Evolutionary conservation across 176 grass and related monocot species (phyloP), one percentile per base, ranked within the genome.

Genomic region (Lolium perenne): DNA sequence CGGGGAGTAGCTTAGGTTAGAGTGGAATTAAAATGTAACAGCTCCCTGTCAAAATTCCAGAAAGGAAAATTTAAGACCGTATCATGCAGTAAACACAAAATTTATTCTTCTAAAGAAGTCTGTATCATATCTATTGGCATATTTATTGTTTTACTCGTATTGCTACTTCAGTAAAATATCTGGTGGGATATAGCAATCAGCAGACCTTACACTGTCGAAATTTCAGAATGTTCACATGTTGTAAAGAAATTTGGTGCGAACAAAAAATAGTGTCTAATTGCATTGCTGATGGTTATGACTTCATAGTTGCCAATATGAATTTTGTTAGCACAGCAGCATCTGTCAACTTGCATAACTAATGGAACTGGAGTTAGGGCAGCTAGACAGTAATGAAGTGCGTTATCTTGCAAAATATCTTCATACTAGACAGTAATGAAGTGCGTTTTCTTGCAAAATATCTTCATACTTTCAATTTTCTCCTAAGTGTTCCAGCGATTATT

Each of bases 211-310:
- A 77, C n/a, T 64, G 53, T 41, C 29, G 10, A 8, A 63, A 6
- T 45, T 64, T 23, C 2, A 5, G 9, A 51, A 43, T 32, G 3
- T 10, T 85, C 40, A 85, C 62, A 49, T 77, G 59, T 45, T 59
- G 40, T 15, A 54, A 53, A 79, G 41, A 53, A 84, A 63, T 72
- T n/a, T 38, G 26, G 47, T 74, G 82, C 35, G 21, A 22, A 82
- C 14, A 70, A 64, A 62, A 67, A 18, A 11, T 14, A 38, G 2
- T 76, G 22, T 5, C 5, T 56, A 26, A 32, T 5, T 68, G 38
- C 43, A 68, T 65, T 58, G 60, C 12, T 66, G 16, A 48, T 38
- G 23, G 51, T 38, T 62, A 21, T 72, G 73, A 79, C 7, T 77
- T 26, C 54, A 68, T 85, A 55, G 16, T 22, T 54, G 3, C n/a